A percentile compares a stretch with the other conserved stretches of the same genome.
Evolutionary conservation across 208 protist genomes (phyloP).

Genomic region (Trypanosoma avium): DNA sequence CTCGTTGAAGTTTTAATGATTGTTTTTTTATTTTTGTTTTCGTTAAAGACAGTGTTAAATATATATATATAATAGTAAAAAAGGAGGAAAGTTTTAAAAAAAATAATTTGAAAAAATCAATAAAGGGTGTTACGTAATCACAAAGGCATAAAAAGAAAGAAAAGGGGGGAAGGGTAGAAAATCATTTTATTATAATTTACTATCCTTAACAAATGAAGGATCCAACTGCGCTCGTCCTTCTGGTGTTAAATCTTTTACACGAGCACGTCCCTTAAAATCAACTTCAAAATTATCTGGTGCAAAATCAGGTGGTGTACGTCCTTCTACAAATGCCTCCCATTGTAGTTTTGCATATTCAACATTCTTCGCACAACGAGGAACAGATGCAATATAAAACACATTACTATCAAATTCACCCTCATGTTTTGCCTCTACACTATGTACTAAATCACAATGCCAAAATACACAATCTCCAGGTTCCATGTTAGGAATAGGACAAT

Average conservation of each 20-base stretch:
- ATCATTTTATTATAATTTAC: conserved; percentile 15
- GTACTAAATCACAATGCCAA: background rate
- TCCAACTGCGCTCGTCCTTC: background rate
- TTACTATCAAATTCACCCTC: conserved; percentile 1
- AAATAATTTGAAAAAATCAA: too few relatives aligned
- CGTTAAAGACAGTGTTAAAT: too few relatives aligned
- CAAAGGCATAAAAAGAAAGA: background rate
- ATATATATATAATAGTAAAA: too few relatives aligned
- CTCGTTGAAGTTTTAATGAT: too few relatives aligned
- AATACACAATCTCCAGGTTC: background rate
- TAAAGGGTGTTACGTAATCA: too few relatives aligned
- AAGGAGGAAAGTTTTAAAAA: too few relatives aligned
- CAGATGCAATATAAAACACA: background rate
- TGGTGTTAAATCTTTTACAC: background rate
- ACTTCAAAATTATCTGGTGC: conserved; percentile 1
- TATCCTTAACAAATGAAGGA: conserved; percentile 2
- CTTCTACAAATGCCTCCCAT: background rate
- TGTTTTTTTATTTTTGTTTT: too few relatives aligned
- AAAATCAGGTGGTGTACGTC: background rate
- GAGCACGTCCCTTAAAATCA: background rate
- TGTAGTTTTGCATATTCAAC: background rate
- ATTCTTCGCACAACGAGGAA: background rate
- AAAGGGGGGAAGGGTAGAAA: too few relatives aligned
- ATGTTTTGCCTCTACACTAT: background rate
- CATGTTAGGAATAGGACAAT: background rate